phyloP scores from a whole-genome alignment of 257 asterid genomes.

The Gentiana straminea region DNA sequence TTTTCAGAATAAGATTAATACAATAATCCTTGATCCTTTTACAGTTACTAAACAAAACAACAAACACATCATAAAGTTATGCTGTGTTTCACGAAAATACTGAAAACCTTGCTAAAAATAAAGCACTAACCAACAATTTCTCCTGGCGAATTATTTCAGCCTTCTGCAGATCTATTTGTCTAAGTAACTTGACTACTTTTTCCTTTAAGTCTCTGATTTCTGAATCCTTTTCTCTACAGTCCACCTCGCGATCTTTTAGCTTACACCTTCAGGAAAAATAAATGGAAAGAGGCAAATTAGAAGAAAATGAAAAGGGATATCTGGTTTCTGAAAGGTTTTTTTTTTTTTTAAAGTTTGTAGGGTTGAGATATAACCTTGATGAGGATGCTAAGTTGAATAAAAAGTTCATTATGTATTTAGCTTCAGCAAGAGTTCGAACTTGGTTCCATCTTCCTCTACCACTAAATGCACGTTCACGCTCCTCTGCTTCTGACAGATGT shows the following conservation, averaged over 20 bases:
- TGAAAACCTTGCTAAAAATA: no score
- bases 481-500: conserved; percentile 95
- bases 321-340: neutral
- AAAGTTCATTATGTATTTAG: conserved; percentile 75
- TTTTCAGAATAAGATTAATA: no score
- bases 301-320: conserved; percentile 6
- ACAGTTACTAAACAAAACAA: no score
- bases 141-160: conserved; percentile 55
- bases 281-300: conserved; percentile 7
- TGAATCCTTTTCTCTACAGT: conserved; percentile 77
- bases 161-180: conserved; percentile 60
- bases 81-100: no score
- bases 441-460: conserved; percentile 97
- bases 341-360: neutral
- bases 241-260: conserved; percentile 72
- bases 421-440: conserved; percentile 80
- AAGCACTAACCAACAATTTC: conserved; percentile 51
- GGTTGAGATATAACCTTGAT: conserved; percentile 44
- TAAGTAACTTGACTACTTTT: conserved; percentile 59
- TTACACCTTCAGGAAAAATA: conserved; percentile 41
- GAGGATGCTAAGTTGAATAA: conserved; percentile 70
- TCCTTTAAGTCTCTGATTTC: conserved; percentile 84
- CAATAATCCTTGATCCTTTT: no score
- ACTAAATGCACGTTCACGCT: conserved; percentile 87
- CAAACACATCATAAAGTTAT: no score